phyloP scores from a whole-genome alignment of 1,139 yeast genomes.

The Saccharomyces hybrid region DNA sequence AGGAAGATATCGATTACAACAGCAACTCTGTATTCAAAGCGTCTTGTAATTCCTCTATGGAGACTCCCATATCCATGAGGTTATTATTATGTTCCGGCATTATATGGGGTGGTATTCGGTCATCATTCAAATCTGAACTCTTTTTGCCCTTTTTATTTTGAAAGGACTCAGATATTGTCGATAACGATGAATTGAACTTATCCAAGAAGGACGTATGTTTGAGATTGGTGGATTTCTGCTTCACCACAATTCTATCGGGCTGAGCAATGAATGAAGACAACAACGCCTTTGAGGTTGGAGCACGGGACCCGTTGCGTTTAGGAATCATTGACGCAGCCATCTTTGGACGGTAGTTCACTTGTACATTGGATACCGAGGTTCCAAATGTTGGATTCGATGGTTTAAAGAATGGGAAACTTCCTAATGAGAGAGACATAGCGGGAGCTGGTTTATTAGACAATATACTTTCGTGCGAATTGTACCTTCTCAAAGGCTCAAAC shows the following conservation, averaged over 20 bases:
- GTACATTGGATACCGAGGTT: background rate
- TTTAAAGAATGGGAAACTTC: background rate
- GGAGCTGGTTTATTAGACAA: slow-evolving; percentile 17
- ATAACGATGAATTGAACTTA: background rate
- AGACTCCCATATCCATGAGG: background rate
- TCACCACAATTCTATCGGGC: background rate
- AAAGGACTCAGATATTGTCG: background rate
- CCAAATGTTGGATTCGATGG: slow-evolving; percentile 5
- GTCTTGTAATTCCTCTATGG: slow-evolving; percentile 35
- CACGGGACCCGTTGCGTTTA: background rate
- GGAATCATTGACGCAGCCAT: background rate
- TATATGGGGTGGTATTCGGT: background rate
- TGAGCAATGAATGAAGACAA: background rate
- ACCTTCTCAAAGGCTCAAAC: slow-evolving; percentile 25
- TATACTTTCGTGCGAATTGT: slow-evolving; percentile 36
- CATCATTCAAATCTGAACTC: background rate
- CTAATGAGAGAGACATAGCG: background rate
- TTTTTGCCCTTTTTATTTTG: background rate
- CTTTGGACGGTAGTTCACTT: background rate
- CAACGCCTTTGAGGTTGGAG: background rate
- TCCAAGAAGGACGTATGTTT: background rate
- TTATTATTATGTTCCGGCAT: background rate
- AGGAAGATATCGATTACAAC: slow-evolving; percentile 1
- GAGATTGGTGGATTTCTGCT: background rate
- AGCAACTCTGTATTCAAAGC: slow-evolving; percentile 34